Base-by-base conservation (phyloP, 495 filamentous ascomycete species). In the Penicillium turbatum region DNA sequence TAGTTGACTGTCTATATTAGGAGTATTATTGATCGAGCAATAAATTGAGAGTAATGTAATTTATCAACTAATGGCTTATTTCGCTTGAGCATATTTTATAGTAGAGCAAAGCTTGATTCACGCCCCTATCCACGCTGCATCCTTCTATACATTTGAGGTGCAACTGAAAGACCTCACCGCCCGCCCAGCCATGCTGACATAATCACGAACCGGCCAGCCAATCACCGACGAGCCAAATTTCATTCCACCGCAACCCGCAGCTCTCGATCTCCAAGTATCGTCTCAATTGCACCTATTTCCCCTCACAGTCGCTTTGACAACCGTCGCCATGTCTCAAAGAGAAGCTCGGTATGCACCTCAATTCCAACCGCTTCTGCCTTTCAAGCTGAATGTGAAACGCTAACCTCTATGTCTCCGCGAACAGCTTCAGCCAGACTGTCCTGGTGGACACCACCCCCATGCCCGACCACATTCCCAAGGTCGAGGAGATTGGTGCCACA, bases 381-480 rank as follows among this genome's bases (percentile, higher is more conserved):
- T 45, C n/a, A 51, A 41, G 36, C 48, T 39, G 9, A 10, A 37
- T 7, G 47, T 30, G 47, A 29, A 36, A 48, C 31, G 49, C 64
- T 67, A 62, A 65, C 54, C 53, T 49, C 13, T 48, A 54, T 61
- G 69, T 57, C 66, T 46, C 54, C 35, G 46, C 61, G 30, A 39
- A 53, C 73, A 97, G 93, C 64, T 96, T 97, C 84, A 90, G 90
- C 79, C 88, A 95, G 73, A 78, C 88, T 52, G 81, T 88, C 75
- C 87, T 97, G 70, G 81, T 93, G 77, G 95, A 99, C 81, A 92
- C 89, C 59, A 96, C 95, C 55, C 93, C 93, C 61, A 88, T 97
- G 66, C 93, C 93, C 51, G 81, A 86, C 66, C 82, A 84, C 61
- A 90, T 99, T 71, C 93, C 93, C 67, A 81, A 85, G 59, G 93